Conservation (phyloP, 768 basidiomycete species). For the Calocybe gangraenosa region DNA sequence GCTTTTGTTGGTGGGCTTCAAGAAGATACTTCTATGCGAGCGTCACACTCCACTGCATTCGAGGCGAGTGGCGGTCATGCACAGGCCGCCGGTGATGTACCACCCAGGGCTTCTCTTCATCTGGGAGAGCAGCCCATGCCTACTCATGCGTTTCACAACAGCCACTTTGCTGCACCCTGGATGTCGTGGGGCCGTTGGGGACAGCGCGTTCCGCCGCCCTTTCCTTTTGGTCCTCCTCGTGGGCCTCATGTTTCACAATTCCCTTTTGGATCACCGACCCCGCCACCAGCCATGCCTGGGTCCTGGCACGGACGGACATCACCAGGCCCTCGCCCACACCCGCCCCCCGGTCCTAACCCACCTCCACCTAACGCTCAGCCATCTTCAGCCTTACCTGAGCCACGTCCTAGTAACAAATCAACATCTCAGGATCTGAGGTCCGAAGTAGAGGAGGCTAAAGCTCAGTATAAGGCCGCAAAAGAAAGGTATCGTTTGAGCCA, state of each 20-base stretch:
- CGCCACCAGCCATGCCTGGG: conserved; percentile 12
- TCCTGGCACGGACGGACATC: conserved; percentile 5
- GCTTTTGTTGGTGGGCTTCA: neutral
- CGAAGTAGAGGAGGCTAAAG: conserved; percentile 63
- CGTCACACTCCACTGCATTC: too few species aligned
- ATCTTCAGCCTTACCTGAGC: conserved; percentile 13
- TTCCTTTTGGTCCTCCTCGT: conserved; percentile 7
- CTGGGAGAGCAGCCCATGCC: neutral
- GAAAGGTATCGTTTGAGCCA: conserved; percentile 62
- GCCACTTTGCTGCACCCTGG: conserved; percentile 2
- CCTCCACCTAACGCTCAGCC: conserved; percentile 16
- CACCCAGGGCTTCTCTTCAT: neutral
- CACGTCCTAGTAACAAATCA: conserved; percentile 14
- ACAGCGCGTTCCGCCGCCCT: conserved; percentile 3
- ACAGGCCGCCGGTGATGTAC: neutral
- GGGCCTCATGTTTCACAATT: neutral
- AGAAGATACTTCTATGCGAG: neutral
- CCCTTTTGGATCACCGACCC: too few species aligned
- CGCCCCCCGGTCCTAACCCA: conserved; percentile 17
- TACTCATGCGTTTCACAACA: conserved; percentile 2
- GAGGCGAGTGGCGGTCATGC: neutral
- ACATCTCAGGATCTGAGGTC: conserved; percentile 35
- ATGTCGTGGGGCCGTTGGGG: conserved; percentile 9
- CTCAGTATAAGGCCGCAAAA: conserved; percentile 64
- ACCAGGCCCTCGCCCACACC: too few species aligned